phyloP scores from a whole-genome alignment of 371 early-diverging fungal genomes.

The Phascolomyces articulosus region DNA sequence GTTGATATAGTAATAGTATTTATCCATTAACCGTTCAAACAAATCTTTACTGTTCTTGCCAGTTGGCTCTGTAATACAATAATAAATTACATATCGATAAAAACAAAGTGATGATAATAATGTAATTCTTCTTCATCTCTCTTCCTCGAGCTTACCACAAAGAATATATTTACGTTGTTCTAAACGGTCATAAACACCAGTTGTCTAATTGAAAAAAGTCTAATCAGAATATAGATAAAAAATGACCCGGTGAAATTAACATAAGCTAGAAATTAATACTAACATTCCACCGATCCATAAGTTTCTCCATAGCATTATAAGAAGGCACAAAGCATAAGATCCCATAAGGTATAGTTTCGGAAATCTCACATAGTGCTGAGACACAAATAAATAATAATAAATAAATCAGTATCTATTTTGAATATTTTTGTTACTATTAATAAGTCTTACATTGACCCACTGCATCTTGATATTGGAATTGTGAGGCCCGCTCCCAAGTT shows the following conservation, averaged over 20 bases:
- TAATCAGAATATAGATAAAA: neutral
- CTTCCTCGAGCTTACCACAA: conserved; percentile 33
- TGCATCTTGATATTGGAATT: conserved; percentile 67
- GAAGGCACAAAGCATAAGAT: conserved; percentile 70
- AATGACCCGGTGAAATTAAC: neutral
- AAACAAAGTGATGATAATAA: neutral
- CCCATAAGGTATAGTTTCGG: conserved; percentile 58
- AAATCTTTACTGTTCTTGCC: conserved; percentile 28
- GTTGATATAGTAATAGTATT: conserved; percentile 47
- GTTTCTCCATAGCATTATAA: conserved; percentile 54
- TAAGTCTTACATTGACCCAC: conserved; percentile 55
- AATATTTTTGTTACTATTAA: neutral
- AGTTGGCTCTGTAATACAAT: conserved; percentile 6
- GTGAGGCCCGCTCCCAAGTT: conserved; percentile 53
- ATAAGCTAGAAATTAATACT: conserved; percentile 11
- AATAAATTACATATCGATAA: neutral
- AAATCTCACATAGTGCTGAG: conserved; percentile 49
- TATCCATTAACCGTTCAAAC: conserved; percentile 57
- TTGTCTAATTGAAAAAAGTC: conserved; percentile 18
- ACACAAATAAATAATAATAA: neutral
- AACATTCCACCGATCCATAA: conserved; percentile 55
- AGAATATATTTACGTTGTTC: conserved; percentile 30
- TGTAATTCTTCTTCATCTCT: too few species aligned
- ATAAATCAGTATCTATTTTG: neutral
- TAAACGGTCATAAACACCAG: conserved; percentile 39